Base-by-base conservation (phyloP, 345 rosid species). In the Brassica cretica region DNA sequence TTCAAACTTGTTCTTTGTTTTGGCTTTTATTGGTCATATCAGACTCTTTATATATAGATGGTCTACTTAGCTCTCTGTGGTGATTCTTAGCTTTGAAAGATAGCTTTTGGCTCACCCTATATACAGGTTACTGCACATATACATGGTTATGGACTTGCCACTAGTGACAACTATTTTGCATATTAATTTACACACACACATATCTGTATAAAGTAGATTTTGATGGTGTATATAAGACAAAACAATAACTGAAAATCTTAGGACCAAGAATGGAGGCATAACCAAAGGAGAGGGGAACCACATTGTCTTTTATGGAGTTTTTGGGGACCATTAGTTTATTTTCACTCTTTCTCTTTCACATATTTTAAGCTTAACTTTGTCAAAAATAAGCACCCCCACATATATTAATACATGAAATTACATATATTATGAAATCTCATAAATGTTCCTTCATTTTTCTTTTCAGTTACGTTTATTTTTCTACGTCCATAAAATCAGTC, bases 221-320 rank as follows among this genome's bases (percentile, higher is more conserved):
- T 25, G 55, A 71, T 27, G 51, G 65, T 62, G 25, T 69, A 24
- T 63, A 24, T 63, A 79, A 29, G 82, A 74, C 72, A 74, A 69
- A 68, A 55, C 75, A 74, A 63, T 64, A 74, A 80, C 82, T 70
- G 75, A 70, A 61, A 74, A 74, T 80, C 72, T 74, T 74, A 74
- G 82, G 82, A 80, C 82, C 78, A 70, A 78, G 82, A 74, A 74
- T 63, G 75, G 76, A 74, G 75, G 78, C 75, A 74, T 68, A 74
- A 68, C 82, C 70, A 68, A 61, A 73, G 64, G 25, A 55, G 61
- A 55, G 25, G 61, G 25, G 61, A 55, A 55, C 61, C 61, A 55
- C 61, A 18, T 18, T 55, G 61, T 55, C 61, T 55, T 55, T 55
- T 55, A 55, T 55, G 25, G 24, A 55, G 61, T 55, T 55, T 55